phyloP scores from a whole-genome alignment of 228 moss, liverwort and hornwort species.

The Sphagnum fallax region DNA sequence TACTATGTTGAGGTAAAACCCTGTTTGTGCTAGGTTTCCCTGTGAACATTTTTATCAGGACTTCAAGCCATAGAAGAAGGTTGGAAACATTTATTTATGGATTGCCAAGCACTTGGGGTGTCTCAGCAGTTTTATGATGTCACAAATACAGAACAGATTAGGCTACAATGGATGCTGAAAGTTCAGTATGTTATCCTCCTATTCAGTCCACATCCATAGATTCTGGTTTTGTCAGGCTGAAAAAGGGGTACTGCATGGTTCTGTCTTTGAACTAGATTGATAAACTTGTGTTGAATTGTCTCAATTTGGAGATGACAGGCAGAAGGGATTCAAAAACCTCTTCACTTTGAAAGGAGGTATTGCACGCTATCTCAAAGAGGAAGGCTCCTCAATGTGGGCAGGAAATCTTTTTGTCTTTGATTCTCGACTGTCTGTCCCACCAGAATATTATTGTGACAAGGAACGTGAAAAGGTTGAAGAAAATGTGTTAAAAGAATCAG shows the following conservation, averaged over 20 bases:
- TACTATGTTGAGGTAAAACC: conserved; percentile 75
- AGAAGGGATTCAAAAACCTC: conserved; percentile 80
- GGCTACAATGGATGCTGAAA: too few relatives aligned
- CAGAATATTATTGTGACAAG: conserved; percentile 38
- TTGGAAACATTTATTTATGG: too few relatives aligned
- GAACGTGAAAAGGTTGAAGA: conserved; percentile 1
- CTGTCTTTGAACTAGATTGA: too few relatives aligned
- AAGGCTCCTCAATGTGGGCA: conserved; percentile 68
- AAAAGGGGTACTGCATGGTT: too few relatives aligned
- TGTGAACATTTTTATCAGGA: too few relatives aligned
- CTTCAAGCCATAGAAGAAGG: too few relatives aligned
- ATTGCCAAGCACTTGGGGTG: too few relatives aligned
- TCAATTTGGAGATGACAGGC: conserved; percentile 22
- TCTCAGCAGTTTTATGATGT: too few relatives aligned
- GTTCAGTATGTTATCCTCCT: too few relatives aligned
- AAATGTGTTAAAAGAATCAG: not conserved
- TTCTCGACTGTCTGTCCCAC: conserved; percentile 72
- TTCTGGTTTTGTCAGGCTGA: too few relatives aligned
- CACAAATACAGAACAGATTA: too few relatives aligned
- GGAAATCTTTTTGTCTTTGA: conserved; percentile 96
- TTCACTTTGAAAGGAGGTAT: conserved; percentile 85
- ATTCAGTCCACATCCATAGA: too few relatives aligned
- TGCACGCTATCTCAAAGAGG: conserved; percentile 88
- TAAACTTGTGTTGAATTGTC: not conserved
- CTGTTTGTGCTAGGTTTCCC: not conserved